Base-by-base conservation (phyloP, 2,329 filamentous ascomycete genomes). In the Neobulgaria alba region DNA sequence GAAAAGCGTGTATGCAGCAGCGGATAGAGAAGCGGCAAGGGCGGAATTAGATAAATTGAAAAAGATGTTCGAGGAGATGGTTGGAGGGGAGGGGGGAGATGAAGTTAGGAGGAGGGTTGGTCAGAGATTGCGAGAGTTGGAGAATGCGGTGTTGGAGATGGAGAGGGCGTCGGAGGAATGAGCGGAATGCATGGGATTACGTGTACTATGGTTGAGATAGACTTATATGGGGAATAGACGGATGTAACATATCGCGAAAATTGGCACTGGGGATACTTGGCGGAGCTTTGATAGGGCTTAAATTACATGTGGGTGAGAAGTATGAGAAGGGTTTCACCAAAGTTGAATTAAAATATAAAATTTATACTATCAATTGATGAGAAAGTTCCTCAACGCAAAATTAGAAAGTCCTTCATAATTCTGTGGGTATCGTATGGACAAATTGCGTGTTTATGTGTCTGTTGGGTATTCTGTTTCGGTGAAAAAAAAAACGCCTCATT, bases 51-150 rank as follows among this genome's bases (percentile, higher is more conserved):
- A 67, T 38, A 60, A 64, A 30, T 41, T 61, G 34, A 56, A 59
- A 46, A 45, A 41, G 29, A 54, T 56, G 53, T 59, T 53, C 40
- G 48, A 55, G 21, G 33, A 55, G 19, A 55, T 54, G 15, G 53
- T 61, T 8, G 57, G 61, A 26, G 55, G 48, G 15, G 55, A 64
- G 26, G 23, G 23, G 23, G 57, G 59, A 23, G 64, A 64, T 39
- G 64, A 69, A 52, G 61, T 70, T 21, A 61, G 56, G 45, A 61
- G 52, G 47, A 56, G 67, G 45, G 58, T 71, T 50, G 66, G 63
- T 12, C 60, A 63, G 48, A 54, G 66, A 53, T 57, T 71, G 39
- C 56, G 67, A 50, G 67, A 71, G 55, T 59, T 70, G 57, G 60
- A 61, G 48, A 61, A 57, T 59, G 67, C 64, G 15, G 62, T 69